Conservation (phyloP, 257 asterid species). For the Parsonsia alboflavescens region DNA sequence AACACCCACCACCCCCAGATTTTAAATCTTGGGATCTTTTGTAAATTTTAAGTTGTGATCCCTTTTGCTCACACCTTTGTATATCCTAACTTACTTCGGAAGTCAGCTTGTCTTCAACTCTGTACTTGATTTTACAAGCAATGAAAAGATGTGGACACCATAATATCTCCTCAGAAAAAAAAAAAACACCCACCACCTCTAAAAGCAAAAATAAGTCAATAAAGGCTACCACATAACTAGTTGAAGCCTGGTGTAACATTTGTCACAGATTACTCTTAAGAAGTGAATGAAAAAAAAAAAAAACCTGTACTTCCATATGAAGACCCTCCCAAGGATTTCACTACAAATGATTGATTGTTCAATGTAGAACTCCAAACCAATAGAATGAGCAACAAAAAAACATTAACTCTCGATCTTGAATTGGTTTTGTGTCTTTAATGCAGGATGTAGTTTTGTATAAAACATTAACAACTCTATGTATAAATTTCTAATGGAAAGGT, state of each 20-base stretch:
- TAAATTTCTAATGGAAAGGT: not conserved
- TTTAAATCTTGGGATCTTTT: too few relatives aligned
- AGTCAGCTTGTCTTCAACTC: too few relatives aligned
- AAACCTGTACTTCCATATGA: not conserved
- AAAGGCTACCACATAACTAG: not conserved
- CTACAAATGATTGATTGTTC: not conserved
- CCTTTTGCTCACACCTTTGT: too few relatives aligned
- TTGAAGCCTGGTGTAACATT: not conserved
- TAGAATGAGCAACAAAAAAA: not conserved
- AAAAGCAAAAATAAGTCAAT: not conserved
- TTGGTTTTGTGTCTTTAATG: not conserved
- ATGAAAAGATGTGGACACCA: too few relatives aligned
- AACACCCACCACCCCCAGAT: not conserved
- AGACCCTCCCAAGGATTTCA: not conserved
- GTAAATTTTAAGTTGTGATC: too few relatives aligned
- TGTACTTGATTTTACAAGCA: too few relatives aligned
- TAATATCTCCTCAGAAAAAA: too few relatives aligned
- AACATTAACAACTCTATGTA: not conserved
- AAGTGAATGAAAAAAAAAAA: not conserved
- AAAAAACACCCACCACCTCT: not conserved
- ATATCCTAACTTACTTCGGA: too few relatives aligned
- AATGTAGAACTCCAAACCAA: not conserved
- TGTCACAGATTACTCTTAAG: not conserved
- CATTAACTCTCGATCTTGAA: not conserved
- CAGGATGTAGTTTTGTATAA: not conserved